Evolutionary conservation across 202 grass and related monocot genomes (phyloP).

Genomic region (Alloteropsis angusta): DNA sequence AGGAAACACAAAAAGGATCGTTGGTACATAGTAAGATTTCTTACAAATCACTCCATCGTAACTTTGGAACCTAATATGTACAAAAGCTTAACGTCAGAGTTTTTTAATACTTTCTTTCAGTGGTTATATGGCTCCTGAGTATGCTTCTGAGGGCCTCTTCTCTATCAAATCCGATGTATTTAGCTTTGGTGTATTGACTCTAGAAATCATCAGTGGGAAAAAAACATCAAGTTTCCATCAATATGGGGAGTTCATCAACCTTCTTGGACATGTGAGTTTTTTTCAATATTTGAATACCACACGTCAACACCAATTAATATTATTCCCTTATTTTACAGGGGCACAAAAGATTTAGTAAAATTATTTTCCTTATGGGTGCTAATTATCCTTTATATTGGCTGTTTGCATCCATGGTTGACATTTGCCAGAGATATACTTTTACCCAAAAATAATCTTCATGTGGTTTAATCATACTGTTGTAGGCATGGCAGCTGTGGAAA

Average conservation of each 20-base stretch:
- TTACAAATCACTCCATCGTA: not conserved
- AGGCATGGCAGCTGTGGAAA: not conserved
- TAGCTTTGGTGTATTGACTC: not conserved
- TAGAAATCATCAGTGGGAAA: not conserved
- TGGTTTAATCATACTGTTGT: not conserved
- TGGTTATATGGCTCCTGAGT: not conserved
- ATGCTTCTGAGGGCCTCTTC: not conserved
- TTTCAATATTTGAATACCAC: not conserved
- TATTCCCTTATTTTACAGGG: not conserved
- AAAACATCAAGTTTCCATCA: not conserved
- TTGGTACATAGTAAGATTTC: not conserved
- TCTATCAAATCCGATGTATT: not conserved
- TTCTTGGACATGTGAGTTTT: not conserved
- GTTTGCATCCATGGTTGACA: not conserved
- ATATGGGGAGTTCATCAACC: not conserved
- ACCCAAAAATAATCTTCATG: not conserved
- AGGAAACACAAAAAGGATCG: not conserved
- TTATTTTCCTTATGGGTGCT: not conserved
- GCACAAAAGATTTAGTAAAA: not conserved
- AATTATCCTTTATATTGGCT: not conserved
- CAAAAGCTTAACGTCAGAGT: not conserved
- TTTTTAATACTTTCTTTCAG: not conserved
- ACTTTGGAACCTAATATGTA: not conserved
- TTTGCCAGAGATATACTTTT: not conserved
- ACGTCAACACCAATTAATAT: not conserved